Percentiles rank a stretch among this genome's conserved stretches.
phyloP scores from a whole-genome alignment of 768 basidiomycete species.

The Daedaleopsis nitida region DNA sequence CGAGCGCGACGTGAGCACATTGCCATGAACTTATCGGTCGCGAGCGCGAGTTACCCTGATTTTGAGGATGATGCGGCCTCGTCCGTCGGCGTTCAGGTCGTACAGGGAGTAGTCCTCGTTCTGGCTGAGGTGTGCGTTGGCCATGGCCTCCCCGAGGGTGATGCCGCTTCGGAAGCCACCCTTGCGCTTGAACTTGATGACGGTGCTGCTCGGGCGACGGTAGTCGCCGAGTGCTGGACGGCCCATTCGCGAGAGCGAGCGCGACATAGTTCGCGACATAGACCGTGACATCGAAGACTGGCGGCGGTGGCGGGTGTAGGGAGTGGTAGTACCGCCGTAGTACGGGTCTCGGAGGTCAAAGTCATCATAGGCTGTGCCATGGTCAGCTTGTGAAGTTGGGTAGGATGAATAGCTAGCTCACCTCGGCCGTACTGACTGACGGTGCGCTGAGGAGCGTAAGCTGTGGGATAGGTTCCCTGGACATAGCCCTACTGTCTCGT shows the following conservation, averaged over 20 bases:
- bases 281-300: constrained; percentile 45
- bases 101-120: constrained; percentile 63
- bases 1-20: neutral
- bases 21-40: no score
- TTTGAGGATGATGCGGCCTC: constrained; percentile 61
- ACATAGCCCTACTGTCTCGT: constrained; percentile 32
- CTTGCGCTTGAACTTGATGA: constrained; percentile 76
- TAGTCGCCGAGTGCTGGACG: constrained; percentile 39
- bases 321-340: constrained; percentile 33
- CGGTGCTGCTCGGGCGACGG: constrained; percentile 48
- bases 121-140: constrained; percentile 59
- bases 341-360: constrained; percentile 50
- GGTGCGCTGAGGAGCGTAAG: constrained; percentile 37
- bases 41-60: constrained; percentile 46
- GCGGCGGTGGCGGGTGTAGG: constrained; percentile 32
- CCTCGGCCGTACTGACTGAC: constrained; percentile 26
- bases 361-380: constrained; percentile 55
- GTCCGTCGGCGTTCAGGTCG: constrained; percentile 64
- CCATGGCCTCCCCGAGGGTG: constrained; percentile 68
- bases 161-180: constrained; percentile 66
- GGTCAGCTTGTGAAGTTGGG: constrained; percentile 1
- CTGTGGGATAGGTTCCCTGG: constrained; percentile 39
- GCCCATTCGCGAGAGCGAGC: constrained; percentile 19
- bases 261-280: constrained; percentile 2
- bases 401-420: constrained; percentile 18